Evolutionary conservation across 2,329 filamentous ascomycete genomes (phyloP).

Genomic region (Pseudogymnoascus sp.): DNA sequence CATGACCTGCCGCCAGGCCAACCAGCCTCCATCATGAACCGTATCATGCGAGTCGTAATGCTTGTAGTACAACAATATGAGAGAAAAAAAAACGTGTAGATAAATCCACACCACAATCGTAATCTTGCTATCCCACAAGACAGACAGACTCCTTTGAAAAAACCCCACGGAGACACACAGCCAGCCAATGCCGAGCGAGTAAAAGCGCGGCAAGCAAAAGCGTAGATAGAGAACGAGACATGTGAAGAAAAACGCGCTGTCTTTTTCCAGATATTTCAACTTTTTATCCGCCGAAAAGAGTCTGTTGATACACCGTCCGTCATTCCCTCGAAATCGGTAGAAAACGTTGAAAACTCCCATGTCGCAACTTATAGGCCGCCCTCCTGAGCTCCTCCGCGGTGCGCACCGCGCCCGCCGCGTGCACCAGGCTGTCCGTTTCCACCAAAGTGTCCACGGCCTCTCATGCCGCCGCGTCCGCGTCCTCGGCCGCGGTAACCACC

Average conservation of each 20-base stretch:
- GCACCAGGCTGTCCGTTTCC: conserved; percentile 18
- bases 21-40: conserved; percentile 2
- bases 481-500: conserved; percentile 73
- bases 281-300: conserved; percentile 5
- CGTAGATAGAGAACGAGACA: background rate
- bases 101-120: conserved; percentile 13
- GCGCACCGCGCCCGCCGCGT: conserved; percentile 23
- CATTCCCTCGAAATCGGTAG: background rate
- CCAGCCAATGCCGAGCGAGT: background rate
- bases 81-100: conserved; percentile 16
- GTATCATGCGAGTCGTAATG: conserved; percentile 21
- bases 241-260: conserved; percentile 6
- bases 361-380: conserved; percentile 17
- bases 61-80: conserved; percentile 20
- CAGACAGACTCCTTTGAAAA: background rate
- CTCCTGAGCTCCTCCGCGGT: conserved; percentile 18
- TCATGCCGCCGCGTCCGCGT: conserved; percentile 52
- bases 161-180: background rate
- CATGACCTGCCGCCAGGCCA: conserved; percentile 2
- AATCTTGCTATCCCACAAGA: conserved; percentile 1
- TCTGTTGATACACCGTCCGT: conserved; percentile 6
- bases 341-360: background rate
- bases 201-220: conserved; percentile 3
- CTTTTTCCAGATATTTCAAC: conserved; percentile 5
- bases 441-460: conserved; percentile 22